Evolutionary conservation across 441 rosid species (phyloP), one percentile per base, ranked within the genome.

Genomic region (Croton setiger): DNA sequence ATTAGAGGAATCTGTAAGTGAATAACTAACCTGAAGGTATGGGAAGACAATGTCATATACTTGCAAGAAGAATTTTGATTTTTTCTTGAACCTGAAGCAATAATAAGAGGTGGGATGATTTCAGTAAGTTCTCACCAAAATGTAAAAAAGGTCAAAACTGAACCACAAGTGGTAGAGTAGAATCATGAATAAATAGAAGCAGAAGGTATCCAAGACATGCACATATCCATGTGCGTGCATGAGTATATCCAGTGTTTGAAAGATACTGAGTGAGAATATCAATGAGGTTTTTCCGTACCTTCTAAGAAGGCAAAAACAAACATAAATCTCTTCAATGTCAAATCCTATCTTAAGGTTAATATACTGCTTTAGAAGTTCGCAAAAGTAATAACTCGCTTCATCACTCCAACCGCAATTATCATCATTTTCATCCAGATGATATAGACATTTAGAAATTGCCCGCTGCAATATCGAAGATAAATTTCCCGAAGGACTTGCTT

Each of bases 261-360:
- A 17, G 4, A 45, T 36, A 36, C 21, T 56, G 71, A 51, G 52
- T 9, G 21, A 36, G 31, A 65, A 23, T 63, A 44, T 70, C 37
- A 44, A 66, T 62, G 12, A 70, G 56, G 45, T 58, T 37, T 56
- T 35, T 27, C 20, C 67, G 27, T 79, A 94, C 98, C 98, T 92
- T 80, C 67, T 78, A 64, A 94, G 84, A 75, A 92, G 72, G 60
- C 87, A 78, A 74, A 90, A 86, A 79, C 96, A 92, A 70, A 92
- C 61, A 78, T 86, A 90, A 54, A 87, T 81, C 82, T 92, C 98
- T 74, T 94, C 97, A 7, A 92, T 82, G 78, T 94, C 99, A 60
- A 72, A 79, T 74, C 76, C 86, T 64, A 94, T 83, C 79, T 86
- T 92, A 76, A 86, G 67, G 44, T 82, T 75, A 68, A 92, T 80